phyloP scores from a whole-genome alignment of 345 rosid genomes.

The Psidium friedrichsthalianum region DNA sequence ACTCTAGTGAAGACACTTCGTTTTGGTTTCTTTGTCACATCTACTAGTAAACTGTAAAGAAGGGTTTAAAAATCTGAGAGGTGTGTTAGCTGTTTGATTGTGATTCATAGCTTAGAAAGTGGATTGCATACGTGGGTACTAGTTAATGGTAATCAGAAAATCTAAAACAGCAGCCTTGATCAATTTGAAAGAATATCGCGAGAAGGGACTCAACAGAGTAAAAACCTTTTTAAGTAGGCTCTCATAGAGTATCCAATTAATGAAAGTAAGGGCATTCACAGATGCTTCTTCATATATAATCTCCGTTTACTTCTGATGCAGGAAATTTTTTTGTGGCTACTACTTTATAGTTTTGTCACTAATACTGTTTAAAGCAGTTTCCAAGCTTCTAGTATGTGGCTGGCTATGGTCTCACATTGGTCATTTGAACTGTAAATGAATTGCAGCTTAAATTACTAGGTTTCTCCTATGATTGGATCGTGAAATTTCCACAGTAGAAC shows the following conservation, averaged over 20 bases:
- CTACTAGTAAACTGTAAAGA: background rate
- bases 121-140: background rate
- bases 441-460: constrained; percentile 86
- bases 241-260: background rate
- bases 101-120: background rate
- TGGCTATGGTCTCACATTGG: background rate
- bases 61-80: background rate
- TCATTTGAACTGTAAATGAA: background rate
- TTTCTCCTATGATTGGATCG: constrained; percentile 94
- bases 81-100: background rate
- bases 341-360: background rate
- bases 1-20: background rate
- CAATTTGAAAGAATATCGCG: background rate
- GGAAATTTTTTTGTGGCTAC: background rate
- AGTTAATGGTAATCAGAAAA: background rate
- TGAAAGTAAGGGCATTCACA: background rate
- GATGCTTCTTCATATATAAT: background rate
- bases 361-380: background rate
- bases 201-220: background rate
- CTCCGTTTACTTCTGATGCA: background rate
- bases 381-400: background rate
- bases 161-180: background rate
- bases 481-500: constrained; percentile 87
- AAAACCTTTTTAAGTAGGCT: background rate
- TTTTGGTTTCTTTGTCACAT: background rate